Percentiles rank a stretch among this genome's conserved stretches.
phyloP scores from a whole-genome alignment of 179 eudicot species.

The Sideroxylon spinosum region DNA sequence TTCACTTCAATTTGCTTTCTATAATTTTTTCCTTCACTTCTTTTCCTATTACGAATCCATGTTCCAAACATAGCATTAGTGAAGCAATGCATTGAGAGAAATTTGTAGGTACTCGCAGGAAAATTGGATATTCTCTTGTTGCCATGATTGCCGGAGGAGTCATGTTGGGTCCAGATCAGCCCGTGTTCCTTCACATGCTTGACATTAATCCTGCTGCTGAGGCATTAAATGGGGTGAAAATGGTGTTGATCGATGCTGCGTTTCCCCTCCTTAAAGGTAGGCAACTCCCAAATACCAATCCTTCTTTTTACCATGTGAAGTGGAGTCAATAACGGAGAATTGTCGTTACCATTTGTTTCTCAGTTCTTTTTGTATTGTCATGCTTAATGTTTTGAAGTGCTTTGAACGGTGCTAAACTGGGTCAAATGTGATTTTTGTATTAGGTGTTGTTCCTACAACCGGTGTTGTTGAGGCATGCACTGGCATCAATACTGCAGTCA shows the following conservation, averaged over 20 bases:
- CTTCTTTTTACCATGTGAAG: not conserved
- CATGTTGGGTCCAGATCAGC: conserved; percentile 83
- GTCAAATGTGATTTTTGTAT: conserved; percentile 5
- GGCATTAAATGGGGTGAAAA: conserved; percentile 52
- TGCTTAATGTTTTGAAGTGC: not conserved
- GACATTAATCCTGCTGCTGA: conserved; percentile 94
- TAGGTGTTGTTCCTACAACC: conserved; percentile 29
- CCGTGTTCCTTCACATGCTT: conserved; percentile 91
- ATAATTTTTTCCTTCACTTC: too few species aligned
- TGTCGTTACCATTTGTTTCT: not conserved
- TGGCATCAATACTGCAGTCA: conserved; percentile 78
- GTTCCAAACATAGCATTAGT: too few species aligned
- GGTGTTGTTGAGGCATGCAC: conserved; percentile 57
- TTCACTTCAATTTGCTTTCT: too few species aligned
- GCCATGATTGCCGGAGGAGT: conserved; percentile 95
- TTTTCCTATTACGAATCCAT: too few species aligned
- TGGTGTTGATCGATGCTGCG: conserved; percentile 74
- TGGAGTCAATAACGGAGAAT: not conserved
- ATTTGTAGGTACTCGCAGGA: conserved; percentile 39
- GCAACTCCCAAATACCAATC: not conserved
- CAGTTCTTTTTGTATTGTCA: not conserved
- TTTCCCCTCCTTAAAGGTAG: conserved; percentile 91
- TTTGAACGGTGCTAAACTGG: not conserved
- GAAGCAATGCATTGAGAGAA: not conserved
- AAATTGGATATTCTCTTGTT: conserved; percentile 94